Percentiles rank a stretch among this genome's conserved stretches.
These are phyloP conservation scores for Flaveria brownii DNA, from an alignment of 129 eudicot species.

Conservation along the genomic window DNA sequence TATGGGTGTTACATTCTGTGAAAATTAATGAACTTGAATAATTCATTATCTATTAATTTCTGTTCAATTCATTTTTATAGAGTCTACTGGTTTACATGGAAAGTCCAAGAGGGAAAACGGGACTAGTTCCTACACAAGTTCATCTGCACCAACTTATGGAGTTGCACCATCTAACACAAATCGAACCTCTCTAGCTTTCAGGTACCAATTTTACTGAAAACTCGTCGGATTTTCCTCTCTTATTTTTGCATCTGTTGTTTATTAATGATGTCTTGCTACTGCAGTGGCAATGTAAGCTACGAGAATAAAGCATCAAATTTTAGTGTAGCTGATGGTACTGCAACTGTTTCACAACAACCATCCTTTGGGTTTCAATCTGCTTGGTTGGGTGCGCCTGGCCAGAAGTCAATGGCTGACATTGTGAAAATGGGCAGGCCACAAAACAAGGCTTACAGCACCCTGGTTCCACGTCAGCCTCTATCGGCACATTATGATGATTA, in stretches of 20 bases:
- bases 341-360: slow-evolving; percentile 51
- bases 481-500: slow-evolving; percentile 45
- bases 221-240: neutral
- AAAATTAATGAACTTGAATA: slow-evolving; percentile 4
- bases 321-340: slow-evolving; percentile 41
- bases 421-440: slow-evolving; percentile 98
- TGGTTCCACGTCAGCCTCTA: slow-evolving; percentile 39
- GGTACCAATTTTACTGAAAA: slow-evolving; percentile 35
- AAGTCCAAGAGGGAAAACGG: slow-evolving; percentile 82
- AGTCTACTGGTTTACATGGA: slow-evolving; percentile 56
- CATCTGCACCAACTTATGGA: slow-evolving; percentile 44
- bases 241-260: neutral
- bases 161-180: slow-evolving; percentile 46
- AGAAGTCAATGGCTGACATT: slow-evolving; percentile 92
- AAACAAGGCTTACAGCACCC: slow-evolving; percentile 41
- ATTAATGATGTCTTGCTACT: slow-evolving; percentile 12
- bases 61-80: slow-evolving; percentile 32
- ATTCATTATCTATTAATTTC: neutral
- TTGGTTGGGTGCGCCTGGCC: slow-evolving; percentile 78
- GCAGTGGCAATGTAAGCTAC: slow-evolving; percentile 52
- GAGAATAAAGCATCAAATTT: slow-evolving; percentile 46
- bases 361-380: slow-evolving; percentile 64
- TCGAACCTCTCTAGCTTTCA: slow-evolving; percentile 44
- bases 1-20: slow-evolving; percentile 17
- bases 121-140: slow-evolving; percentile 48